Evolutionary conservation across 106 monocot genomes (phyloP).

Genomic region (Platanthera zijinensis): DNA sequence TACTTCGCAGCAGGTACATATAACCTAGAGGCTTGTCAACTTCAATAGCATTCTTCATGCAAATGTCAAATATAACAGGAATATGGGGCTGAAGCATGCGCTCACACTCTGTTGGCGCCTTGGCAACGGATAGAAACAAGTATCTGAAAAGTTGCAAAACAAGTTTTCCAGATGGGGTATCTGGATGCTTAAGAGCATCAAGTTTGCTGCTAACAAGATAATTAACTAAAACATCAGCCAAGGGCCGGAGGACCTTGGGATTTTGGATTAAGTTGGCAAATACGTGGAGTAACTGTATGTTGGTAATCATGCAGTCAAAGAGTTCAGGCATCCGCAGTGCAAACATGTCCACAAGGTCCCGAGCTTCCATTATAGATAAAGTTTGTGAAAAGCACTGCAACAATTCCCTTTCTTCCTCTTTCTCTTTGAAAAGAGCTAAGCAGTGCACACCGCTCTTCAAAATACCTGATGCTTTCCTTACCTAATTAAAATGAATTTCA

Average conservation of each 20-base stretch:
- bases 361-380: slow-evolving; percentile 95
- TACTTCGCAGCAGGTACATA: slow-evolving; percentile 79
- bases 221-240: slow-evolving; percentile 89
- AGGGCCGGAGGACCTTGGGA: slow-evolving; percentile 84
- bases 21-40: slow-evolving; percentile 97
- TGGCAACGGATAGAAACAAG: slow-evolving; percentile 86
- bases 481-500: slow-evolving; percentile 40
- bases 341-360: slow-evolving; percentile 96
- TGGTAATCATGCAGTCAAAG: slow-evolving; percentile 87
- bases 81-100: slow-evolving; percentile 89
- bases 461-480: slow-evolving; percentile 91
- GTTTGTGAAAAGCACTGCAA: slow-evolving; percentile 82
- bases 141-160: slow-evolving; percentile 87
- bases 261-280: slow-evolving; percentile 78
- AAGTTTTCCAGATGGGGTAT: slow-evolving; percentile 85
- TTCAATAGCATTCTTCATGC: slow-evolving; percentile 96
- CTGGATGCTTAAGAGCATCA: slow-evolving; percentile 90
- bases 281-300: slow-evolving; percentile 81
- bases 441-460: slow-evolving; percentile 93
- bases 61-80: slow-evolving; percentile 85
- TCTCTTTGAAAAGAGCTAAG: slow-evolving; percentile 87
- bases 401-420: slow-evolving; percentile 96
- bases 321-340: slow-evolving; percentile 93
- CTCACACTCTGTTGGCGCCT: slow-evolving; percentile 82
- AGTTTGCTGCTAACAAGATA: slow-evolving; percentile 83